Evolutionary conservation across 306 rosid species (phyloP), one percentile per base, ranked within the genome.

Genomic region (Ziziphus jujuba): DNA sequence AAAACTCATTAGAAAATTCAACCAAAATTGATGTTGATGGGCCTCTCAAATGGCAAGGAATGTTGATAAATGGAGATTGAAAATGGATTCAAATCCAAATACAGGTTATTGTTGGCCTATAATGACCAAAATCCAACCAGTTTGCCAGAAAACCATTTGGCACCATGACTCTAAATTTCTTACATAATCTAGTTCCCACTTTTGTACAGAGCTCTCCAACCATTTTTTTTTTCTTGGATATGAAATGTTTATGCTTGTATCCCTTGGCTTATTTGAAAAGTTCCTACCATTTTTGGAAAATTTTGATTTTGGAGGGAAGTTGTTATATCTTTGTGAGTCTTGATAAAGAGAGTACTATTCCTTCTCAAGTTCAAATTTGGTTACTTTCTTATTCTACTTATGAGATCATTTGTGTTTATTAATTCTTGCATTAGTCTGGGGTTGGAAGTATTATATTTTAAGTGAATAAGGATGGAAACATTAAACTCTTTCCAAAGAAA

Each of bases 201-300:
- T n/a, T n/a, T n/a, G n/a, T n/a, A n/a, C n/a, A n/a, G n/a, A n/a
- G n/a, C n/a, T n/a, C n/a, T n/a, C n/a, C n/a, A n/a, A n/a, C n/a
- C n/a, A n/a, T n/a, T n/a, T n/a, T n/a, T n/a, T n/a, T n/a, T n/a
- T n/a, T n/a, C n/a, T n/a, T n/a, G 52, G 61, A 31, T 47, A 50
- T 22, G 31, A 56, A 52, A 60, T 52, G 9, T 61, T 12, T 55
- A 71, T 47, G 56, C 44, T 71, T 23, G 47, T 71, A 15, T 54
- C 31, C 12, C 31, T 22, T 56, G 57, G 31, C 22, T 38, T 44
- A 24, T 22, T 45, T 65, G 44, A 36, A 58, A 73, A 79, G 53
- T 77, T 71, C 19, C 35, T 7, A 25, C 45, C 49, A 63, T 49
- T 59, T 56, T 45, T 44, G n/a, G 50, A 64, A 17, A 58, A 59